Evolutionary conservation across 176 grass and related monocot species (phyloP), one percentile per base, ranked within the genome.

Genomic region (Lolium rigidum): DNA sequence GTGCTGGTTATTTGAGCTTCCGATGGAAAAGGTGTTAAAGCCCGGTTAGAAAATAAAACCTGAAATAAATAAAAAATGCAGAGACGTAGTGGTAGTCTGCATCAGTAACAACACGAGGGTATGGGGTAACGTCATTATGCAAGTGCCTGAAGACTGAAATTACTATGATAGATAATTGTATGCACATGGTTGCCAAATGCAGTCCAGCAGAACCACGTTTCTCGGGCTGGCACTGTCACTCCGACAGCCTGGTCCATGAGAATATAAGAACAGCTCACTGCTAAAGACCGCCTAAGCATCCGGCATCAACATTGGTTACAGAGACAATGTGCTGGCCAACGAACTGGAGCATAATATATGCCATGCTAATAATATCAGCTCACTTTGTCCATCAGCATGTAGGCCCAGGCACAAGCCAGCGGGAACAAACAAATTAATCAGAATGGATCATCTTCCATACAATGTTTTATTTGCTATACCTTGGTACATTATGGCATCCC

Each of bases 391-490:
- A 69, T 58, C 49, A 35, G 62, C 56, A 63, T 51, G 70, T 10
- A 70, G 50, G 49, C 41, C 41, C 6, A 75, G 5, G 11, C 25
- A 74, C 28, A 76, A 76, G 16, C 5, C 16, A 76, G 70, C 81
- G 28, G 84, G 65, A 83, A 62, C 35, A 57, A 66, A 65, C 21
- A 21, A 51, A 28, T 16, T 17, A 76, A 76, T 52, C 72, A 76
- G 24, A 75, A 16, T 77, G 70, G 41, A 49, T 82, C 59, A 77
- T 62, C 82, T 63, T 88, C 37, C 72, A 78, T 43, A 70, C 21
- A 39, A 71, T 82, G 55, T 62, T 84, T 88, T 82, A 91, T 88
- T 88, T 82, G 51, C 82, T 88, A 91, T 91, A 85, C 79, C 86
- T 88, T 88, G 86, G 77, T 88, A 88, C 82, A 91, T 48, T 78